A percentile compares a stretch with the other conserved stretches of the same genome.
phyloP scores from a whole-genome alignment of 169 alveolate genomes.

The Cryptosporidium baileyi region DNA sequence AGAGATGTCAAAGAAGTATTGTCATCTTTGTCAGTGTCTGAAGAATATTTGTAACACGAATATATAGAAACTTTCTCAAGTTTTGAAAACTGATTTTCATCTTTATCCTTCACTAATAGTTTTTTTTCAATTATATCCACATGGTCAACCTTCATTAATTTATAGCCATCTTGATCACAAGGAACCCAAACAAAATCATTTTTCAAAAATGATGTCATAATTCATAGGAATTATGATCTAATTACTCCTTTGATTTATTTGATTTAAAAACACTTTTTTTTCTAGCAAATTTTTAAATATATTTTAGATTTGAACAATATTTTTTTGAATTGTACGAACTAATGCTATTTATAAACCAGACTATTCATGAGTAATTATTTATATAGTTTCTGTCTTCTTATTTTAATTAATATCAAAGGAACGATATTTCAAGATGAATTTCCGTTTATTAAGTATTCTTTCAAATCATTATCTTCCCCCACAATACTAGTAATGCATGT shows the following conservation, averaged over 20 bases:
- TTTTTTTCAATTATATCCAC: conserved; percentile 21
- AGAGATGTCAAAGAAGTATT: conserved; percentile 74
- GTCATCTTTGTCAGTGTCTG: conserved; percentile 70
- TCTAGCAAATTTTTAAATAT: no score
- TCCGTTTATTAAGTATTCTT: neutral
- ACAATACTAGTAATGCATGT: conserved; percentile 66
- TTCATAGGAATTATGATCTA: neutral
- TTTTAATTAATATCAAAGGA: no score
- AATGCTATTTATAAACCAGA: no score
- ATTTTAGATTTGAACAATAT: no score
- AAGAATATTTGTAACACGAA: neutral
- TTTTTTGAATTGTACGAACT: no score
- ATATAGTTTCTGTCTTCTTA: no score
- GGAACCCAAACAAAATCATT: conserved; percentile 70
- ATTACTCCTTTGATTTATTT: neutral
- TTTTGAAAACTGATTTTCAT: neutral
- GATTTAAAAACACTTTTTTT: neutral
- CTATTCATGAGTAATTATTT: no score
- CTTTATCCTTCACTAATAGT: neutral
- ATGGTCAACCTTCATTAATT: conserved; percentile 23
- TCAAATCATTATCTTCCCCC: conserved; percentile 18
- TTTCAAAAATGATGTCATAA: conserved; percentile 19
- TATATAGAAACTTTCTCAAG: conserved; percentile 7
- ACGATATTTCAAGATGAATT: no score
- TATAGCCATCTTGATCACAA: conserved; percentile 59